These are phyloP conservation scores for Paecilomyces sp. DNA, from an alignment of 2,329 filamentous ascomycete genomes.

Conservation along the genomic window DNA sequence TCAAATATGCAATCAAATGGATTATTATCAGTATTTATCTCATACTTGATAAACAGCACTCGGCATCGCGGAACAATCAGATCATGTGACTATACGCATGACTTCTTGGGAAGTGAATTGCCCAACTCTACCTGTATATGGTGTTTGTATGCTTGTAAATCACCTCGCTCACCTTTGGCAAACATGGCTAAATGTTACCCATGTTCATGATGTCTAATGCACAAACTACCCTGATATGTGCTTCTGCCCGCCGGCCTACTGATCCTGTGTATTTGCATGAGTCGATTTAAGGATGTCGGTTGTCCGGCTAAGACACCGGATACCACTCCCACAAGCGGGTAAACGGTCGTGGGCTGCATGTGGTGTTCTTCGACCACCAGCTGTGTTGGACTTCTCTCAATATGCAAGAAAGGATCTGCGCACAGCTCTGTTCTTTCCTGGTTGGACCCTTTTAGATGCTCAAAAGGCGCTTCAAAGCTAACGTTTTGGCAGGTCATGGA, in stretches of 20 bases:
- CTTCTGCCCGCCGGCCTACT: not conserved
- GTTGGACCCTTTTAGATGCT: constrained; percentile 14
- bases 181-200: not conserved
- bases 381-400: constrained; percentile 1
- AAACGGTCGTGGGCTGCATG: not conserved
- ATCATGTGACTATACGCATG: not conserved
- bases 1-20: too few relatives aligned
- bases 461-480: constrained; percentile 5
- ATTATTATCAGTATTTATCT: too few relatives aligned
- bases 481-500: constrained; percentile 61
- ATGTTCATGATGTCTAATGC: not conserved
- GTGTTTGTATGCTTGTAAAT: not conserved
- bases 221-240: not conserved
- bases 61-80: too few relatives aligned
- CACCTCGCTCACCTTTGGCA: not conserved
- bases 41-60: too few relatives aligned
- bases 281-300: not conserved
- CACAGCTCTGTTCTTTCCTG: constrained; percentile 44
- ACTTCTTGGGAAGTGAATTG: not conserved
- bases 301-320: not conserved
- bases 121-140: not conserved
- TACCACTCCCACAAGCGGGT: not conserved
- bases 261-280: not conserved
- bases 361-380: not conserved
- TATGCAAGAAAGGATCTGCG: constrained; percentile 17